Conservation (phyloP, 768 basidiomycete genomes). For the Hericium erinaceus region DNA sequence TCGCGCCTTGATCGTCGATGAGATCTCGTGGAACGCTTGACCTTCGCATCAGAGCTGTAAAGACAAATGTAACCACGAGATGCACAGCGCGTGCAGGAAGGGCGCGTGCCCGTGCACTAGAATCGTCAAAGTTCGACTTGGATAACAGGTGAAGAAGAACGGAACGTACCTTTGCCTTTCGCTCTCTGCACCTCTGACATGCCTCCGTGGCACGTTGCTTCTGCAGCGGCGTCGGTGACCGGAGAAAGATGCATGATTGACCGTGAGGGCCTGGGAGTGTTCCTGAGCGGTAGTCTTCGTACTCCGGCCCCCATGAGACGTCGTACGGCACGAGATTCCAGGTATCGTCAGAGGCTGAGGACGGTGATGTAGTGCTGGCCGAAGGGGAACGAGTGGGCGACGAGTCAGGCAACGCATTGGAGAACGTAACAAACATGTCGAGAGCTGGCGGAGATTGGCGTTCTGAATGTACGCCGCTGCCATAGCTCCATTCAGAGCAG, state of each 20-base stretch:
- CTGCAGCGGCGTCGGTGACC: slow-evolving; percentile 30
- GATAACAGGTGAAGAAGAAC: neutral
- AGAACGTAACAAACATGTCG: neutral
- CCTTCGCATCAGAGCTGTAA: slow-evolving; percentile 20
- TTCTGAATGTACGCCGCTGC: neutral
- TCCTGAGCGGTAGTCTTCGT: slow-evolving; percentile 24
- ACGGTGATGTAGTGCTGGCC: neutral
- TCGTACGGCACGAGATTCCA: slow-evolving; percentile 33
- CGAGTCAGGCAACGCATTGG: neutral
- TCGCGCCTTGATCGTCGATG: slow-evolving; percentile 9
- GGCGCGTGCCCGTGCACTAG: slow-evolving; percentile 29
- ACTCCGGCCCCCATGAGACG: slow-evolving; percentile 29
- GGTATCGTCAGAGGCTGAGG: slow-evolving; percentile 14
- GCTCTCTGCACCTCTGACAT: slow-evolving; percentile 29
- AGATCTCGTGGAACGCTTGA: slow-evolving; percentile 3
- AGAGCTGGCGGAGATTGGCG: neutral
- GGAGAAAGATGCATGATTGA: slow-evolving; percentile 26
- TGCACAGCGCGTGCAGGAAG: slow-evolving; percentile 26
- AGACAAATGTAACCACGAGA: slow-evolving; percentile 26
- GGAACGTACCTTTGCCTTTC: slow-evolving; percentile 29
- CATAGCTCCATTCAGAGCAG: neutral
- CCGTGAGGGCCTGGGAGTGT: slow-evolving; percentile 30
- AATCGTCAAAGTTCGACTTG: neutral
- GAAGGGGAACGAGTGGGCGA: neutral
- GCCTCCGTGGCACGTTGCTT: slow-evolving; percentile 28